phyloP scores from a whole-genome alignment of 1,139 yeast genomes.

The Suhomyces taliae region DNA sequence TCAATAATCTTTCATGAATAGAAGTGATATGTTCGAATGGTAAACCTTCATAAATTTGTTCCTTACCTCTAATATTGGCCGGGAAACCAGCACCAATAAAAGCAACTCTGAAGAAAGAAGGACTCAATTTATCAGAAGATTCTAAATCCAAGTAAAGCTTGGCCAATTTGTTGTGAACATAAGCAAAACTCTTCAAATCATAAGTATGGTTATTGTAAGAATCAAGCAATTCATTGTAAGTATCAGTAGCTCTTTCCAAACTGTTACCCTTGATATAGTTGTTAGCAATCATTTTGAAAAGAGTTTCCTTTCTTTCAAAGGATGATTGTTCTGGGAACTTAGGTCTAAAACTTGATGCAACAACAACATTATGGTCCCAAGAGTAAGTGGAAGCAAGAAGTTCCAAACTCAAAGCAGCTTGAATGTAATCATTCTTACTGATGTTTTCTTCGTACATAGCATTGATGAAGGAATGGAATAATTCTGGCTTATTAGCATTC shows the following conservation, averaged over 20 bases:
- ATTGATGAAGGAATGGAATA: conserved; percentile 74
- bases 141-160: conserved; percentile 69
- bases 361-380: conserved; percentile 65
- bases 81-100: conserved; percentile 90
- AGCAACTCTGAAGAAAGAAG: conserved; percentile 78
- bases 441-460: conserved; percentile 70
- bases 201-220: conserved; percentile 74
- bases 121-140: conserved; percentile 68
- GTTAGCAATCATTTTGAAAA: conserved; percentile 70
- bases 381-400: conserved; percentile 73
- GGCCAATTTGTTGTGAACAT: conserved; percentile 69
- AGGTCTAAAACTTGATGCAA: conserved; percentile 64
- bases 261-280: conserved; percentile 68
- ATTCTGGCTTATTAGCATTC: conserved; percentile 78
- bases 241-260: conserved; percentile 25
- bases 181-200: conserved; percentile 75
- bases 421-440: conserved; percentile 63
- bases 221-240: conserved; percentile 73
- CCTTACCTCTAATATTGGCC: conserved; percentile 67
- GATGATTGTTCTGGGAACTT: conserved; percentile 76
- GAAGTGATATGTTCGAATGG: conserved; percentile 88
- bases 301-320: conserved; percentile 76
- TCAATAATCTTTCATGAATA: conserved; percentile 72
- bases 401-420: conserved; percentile 81
- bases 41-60: conserved; percentile 80